Evolutionary conservation across 768 basidiomycete genomes (phyloP).

Genomic region (Trametes sanguinea): DNA sequence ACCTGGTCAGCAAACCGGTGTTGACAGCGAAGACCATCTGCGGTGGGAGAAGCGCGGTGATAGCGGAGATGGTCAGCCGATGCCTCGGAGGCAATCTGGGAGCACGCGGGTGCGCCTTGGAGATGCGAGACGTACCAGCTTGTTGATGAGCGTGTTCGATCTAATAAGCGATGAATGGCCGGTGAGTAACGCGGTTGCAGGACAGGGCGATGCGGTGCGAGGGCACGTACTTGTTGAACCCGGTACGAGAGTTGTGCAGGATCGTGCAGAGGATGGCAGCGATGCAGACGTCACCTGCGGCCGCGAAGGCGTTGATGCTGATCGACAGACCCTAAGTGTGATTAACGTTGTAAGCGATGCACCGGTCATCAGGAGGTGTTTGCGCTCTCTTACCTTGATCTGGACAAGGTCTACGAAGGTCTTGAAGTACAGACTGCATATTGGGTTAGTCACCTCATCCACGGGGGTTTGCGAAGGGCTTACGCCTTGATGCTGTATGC

Average conservation of each 20-base stretch:
- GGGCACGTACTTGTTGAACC: constrained; percentile 41
- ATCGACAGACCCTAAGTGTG: constrained; percentile 51
- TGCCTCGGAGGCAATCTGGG: constrained; percentile 24
- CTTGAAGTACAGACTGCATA: constrained; percentile 1
- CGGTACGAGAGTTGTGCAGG: constrained; percentile 52
- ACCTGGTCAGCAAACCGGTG: constrained; percentile 44
- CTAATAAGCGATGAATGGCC: constrained; percentile 23
- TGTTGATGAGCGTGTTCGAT: constrained; percentile 49
- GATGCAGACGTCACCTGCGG: constrained; percentile 51
- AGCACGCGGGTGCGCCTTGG: background rate
- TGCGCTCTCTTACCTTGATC: constrained; percentile 5
- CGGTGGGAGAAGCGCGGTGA: background rate
- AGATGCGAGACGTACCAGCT: constrained; percentile 20
- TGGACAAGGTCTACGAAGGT: constrained; percentile 11
- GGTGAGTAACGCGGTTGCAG: background rate
- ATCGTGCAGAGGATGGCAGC: constrained; percentile 51
- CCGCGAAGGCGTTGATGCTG: constrained; percentile 55
- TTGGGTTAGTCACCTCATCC: background rate
- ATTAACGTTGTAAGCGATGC: background rate
- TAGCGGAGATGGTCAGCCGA: background rate
- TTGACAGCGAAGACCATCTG: constrained; percentile 45
- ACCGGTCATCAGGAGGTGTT: background rate
- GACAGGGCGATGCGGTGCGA: background rate
- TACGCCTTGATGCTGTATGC: constrained; percentile 20
- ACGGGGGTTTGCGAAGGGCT: background rate